Evolutionary conservation across 768 basidiomycete genomes (phyloP), one percentile per base, ranked within the genome.

Genomic region (Tricholoma sp.): DNA sequence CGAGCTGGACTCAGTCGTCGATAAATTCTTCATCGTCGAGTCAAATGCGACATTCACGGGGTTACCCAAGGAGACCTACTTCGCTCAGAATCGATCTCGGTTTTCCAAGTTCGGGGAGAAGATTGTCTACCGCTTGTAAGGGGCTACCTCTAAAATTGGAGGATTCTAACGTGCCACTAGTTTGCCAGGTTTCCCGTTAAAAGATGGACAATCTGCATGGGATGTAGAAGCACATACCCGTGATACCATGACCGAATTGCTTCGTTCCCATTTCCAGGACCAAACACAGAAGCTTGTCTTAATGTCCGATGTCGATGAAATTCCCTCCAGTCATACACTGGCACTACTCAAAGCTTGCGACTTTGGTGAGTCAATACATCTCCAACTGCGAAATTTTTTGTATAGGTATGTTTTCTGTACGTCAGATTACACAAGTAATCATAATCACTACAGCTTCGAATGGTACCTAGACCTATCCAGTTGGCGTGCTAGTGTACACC

Each of bases 301-400:
- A 54, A 83, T 85, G 78, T 79, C 80, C 7, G 84, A 86, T 64
- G 66, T 84, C 11, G 84, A 86, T 63, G 85, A 87, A 66, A 76
- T 87, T 42, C 83, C 83, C 4, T 73, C 80, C 1, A 67, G 69
- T 9, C 76, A 80, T 56, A 80, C 84, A 24, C 63, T 84, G 13
- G 64, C 70, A 36, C 73, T 87, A 4, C 70, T 86, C 44, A 76
- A 75, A 63, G 66, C 70, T 34, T 87, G 83, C 65, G 77, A 79
- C 50, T 83, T 79, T 59, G 79, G 78, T 12, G 58, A 64, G 20
- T 72, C 78, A 18, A 72, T 87, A 18, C 85, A 86, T 62, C 76
- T 86, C 1, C 83, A 85, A 63, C 71, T 87, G 60, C 77, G 80
- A 34, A 80, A 82, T 58, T 87, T 76, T 64, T 52, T 85, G 32